Evolutionary conservation across 257 asterid genomes (phyloP), one percentile per base, ranked within the genome.

Genomic region (Nicotiana paniculata): DNA sequence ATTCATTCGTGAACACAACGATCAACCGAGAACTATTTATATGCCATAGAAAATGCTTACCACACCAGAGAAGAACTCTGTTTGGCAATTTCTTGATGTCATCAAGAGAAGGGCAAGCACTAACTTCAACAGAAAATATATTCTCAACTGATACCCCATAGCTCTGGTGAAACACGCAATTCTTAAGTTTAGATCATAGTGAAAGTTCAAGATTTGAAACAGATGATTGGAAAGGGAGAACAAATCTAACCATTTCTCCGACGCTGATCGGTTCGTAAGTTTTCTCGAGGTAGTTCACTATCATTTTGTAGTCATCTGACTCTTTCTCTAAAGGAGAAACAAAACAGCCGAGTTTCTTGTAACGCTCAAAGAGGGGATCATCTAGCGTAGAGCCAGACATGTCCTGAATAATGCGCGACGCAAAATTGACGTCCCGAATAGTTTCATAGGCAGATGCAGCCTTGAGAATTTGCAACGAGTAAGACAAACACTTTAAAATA

Each of bases 1-100:
- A 30, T 59, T 13, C 26, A 6, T 0, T 15, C 37, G 0, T 0
- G 78, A 24, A 0, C 48, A 26, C 43, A 3, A 12, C 21, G 2
- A 1, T 26, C 62, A 8, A 26, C 2, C 63, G 0, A 48, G 43
- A 74, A 48, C 0, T 46, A 24, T 21, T 0, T 48, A 15, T 24
- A 24, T 26, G 43, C 63, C 43, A 53, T 9, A 48, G 62, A 48
- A 3, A 48, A 24, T 51, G 51, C 97, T 18, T 75, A 94, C 99
- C 98, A 88, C 99, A 94, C 98, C 98, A 96, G 2, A 96, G 86
- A 26, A 96, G 89, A 80, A 87, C 85, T 82, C 94, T 93, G 89
- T 96, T 91, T 0, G 96, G 95, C 21, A 88, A 85, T 82, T 80
- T 86, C 86, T 88, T 92, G 43, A 96, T 89, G 57, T 93, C 93